These are phyloP conservation scores for Tulasnella sp. DNA, from an alignment of 768 basidiomycete genomes.

Conservation along the genomic window DNA sequence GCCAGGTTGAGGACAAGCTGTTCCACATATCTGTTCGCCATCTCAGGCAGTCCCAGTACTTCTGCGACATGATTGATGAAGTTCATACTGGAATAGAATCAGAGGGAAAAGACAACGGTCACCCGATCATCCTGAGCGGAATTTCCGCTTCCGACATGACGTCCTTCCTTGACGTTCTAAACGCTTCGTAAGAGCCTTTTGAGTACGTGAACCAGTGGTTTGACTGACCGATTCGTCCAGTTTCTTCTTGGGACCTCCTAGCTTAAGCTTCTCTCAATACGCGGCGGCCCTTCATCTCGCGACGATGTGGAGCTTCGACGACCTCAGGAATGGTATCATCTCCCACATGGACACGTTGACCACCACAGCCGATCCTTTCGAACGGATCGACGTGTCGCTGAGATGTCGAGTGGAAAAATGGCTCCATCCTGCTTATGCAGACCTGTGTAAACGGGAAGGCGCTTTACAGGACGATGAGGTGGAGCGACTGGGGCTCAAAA, in stretches of 20 bases:
- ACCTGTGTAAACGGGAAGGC: neutral
- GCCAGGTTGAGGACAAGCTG: neutral
- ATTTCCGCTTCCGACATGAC: constrained; percentile 8
- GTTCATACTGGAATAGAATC: neutral
- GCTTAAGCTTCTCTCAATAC: neutral
- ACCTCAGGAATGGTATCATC: neutral
- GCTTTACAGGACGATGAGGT: neutral
- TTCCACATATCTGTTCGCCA: neutral
- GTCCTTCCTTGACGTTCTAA: neutral
- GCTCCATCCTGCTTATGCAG: constrained; percentile 5
- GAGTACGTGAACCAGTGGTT: neutral
- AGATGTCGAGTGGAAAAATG: constrained; percentile 8
- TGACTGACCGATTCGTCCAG: neutral
- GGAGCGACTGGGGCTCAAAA: neutral
- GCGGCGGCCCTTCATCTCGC: neutral
- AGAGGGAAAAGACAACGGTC: neutral
- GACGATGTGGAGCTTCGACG: constrained; percentile 9
- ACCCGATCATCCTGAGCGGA: neutral
- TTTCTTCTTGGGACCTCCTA: neutral
- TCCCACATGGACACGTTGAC: neutral
- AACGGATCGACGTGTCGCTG: neutral
- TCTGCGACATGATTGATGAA: neutral
- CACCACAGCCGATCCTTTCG: neutral
- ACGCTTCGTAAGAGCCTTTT: neutral
- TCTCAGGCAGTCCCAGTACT: neutral